Conservation (phyloP, 148 eudicot species). For the Heliamphora exappendiculata region DNA sequence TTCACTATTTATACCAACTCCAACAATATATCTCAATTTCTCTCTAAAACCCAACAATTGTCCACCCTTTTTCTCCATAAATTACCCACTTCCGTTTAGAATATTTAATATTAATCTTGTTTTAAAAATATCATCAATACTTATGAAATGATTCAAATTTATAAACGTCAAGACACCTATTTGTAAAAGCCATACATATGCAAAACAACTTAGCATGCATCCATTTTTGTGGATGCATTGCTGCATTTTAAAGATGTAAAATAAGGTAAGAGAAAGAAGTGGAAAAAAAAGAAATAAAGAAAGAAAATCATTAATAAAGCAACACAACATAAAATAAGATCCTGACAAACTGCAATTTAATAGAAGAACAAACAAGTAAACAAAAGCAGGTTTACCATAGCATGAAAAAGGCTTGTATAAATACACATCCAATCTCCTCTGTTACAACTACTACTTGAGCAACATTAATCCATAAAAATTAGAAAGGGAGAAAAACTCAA, state of each 20-base stretch:
- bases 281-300: neutral
- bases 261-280: neutral
- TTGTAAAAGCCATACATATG: too few species aligned
- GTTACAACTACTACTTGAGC: constrained; percentile 24
- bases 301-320: neutral
- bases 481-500: neutral
- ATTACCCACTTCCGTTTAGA: too few species aligned
- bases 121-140: too few species aligned
- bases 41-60: too few species aligned
- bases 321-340: neutral
- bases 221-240: too few species aligned
- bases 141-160: too few species aligned
- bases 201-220: too few species aligned
- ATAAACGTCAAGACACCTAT: too few species aligned
- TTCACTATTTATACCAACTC: too few species aligned
- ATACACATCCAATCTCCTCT: constrained; percentile 34
- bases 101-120: too few species aligned
- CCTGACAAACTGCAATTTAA: neutral
- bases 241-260: neutral
- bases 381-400: constrained; percentile 3
- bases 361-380: constrained; percentile 2
- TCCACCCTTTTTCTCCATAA: too few species aligned
- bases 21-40: too few species aligned
- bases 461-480: constrained; percentile 20
- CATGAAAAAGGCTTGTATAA: constrained; percentile 17